Base-by-base conservation (phyloP, 2,329 filamentous ascomycete species). In the Fusarium subglutinans region DNA sequence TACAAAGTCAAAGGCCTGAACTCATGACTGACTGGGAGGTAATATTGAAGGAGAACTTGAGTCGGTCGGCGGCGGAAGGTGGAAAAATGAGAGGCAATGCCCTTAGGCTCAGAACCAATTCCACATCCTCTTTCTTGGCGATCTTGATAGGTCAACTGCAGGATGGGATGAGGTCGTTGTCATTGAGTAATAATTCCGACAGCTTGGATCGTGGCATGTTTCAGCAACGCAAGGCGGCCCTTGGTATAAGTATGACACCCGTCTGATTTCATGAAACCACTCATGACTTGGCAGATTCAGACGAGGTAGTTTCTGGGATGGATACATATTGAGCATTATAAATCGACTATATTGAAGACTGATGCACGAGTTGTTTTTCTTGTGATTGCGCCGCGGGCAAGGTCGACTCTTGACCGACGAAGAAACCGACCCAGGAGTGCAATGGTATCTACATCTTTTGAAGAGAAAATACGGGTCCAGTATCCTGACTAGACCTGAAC, bases 1-100 rank as follows among this genome's bases (percentile, higher is more conserved):
- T 0, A 3, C 1, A 1, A 33, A 14, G 33, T 33, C 33, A 33
- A 33, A 14, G 33, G 33, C 33, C 1, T 33, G 0, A 14, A 33
- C 13, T 1, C 33, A 13, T 33, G 33, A 1, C 33, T 30, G 12
- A 2, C 30, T 30, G 10, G 28, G 4, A 30, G n/a, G n/a, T n/a
- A n/a, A n/a, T n/a, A 12, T 33, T 33, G 30, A 33, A 33, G 30
- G 12, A n/a, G n/a, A n/a, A 14, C 30, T 33, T 33, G 5, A 33
- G 5, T 14, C 30, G 30, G 30, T 33, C 30, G n/a, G 5, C 26
- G 26, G 26, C 5, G 26, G 26, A 26, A 26, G 24, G 24, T 24
- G 24, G 24, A n/a, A n/a, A n/a, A n/a, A n/a, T n/a, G n/a, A n/a
- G n/a, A n/a, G n/a, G n/a, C n/a, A n/a, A n/a, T n/a, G n/a, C n/a